Evolutionary conservation across 306 rosid species (phyloP), one percentile per base, ranked within the genome.

Genomic region (Leucaena leucocephala): DNA sequence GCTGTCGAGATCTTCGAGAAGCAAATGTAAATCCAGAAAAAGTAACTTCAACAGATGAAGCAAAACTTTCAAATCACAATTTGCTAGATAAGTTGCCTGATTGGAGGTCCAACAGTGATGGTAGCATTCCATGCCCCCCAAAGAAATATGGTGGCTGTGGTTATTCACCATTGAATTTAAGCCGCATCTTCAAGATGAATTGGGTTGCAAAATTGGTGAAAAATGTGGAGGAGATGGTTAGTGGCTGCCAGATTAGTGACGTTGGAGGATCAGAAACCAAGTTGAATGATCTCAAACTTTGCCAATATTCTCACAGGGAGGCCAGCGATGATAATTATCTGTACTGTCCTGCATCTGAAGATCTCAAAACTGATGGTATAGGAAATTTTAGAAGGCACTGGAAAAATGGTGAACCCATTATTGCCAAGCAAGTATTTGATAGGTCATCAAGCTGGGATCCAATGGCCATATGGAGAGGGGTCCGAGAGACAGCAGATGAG

Each of bases 141-240:
- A 88, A 82, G 87, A 97, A 92, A 69, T 86, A 84, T 71, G 99
- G 98, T 84, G 98, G 99, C 84, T 95, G 99, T 84, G 93, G 93
- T 76, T 76, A 75, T 84, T 86, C 88, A 42, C 79, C 90, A 9
- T 80, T 95, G 82, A 87, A 85, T 80, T 90, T 93, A 83, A 89
- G 93, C 78, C 94, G 98, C 81, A 95, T 93, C 82, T 95, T 95
- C 84, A 95, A 93, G 90, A 93, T 91, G 98, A 95, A 95, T 70
- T 93, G 98, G 99, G 98, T 96, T 71, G 98, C 99, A 85, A 96
- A 96, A 71, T 89, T 96, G 86, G 94, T 88, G 64, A 96, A 96
- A 86, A 96, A 96, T 89, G 98, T 85, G 46, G 99, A 96, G 86
- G 99, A 93, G 86, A 93, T 96, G 98, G 99, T 96, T 75, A 87